phyloP scores from a whole-genome alignment of 495 filamentous ascomycete species.

The Aspergillus campestris region DNA sequence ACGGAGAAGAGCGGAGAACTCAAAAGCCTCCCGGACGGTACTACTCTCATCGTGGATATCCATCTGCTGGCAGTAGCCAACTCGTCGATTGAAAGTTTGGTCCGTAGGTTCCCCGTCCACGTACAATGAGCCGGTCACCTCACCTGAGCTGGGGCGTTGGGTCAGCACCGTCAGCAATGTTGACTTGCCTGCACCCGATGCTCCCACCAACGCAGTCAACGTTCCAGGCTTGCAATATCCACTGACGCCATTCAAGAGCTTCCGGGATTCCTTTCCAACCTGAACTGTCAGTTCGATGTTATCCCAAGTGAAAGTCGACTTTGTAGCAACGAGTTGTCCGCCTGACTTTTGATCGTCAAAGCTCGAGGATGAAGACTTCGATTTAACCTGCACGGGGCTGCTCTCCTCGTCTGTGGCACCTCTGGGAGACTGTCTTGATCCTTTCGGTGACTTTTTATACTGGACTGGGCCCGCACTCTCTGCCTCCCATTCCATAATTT shows the following conservation, averaged over 20 bases:
- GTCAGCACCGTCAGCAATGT: constrained; percentile 82
- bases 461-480: constrained; percentile 57
- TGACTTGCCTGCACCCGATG: constrained; percentile 77
- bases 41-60: constrained; percentile 78
- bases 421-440: constrained; percentile 36
- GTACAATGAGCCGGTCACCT: constrained; percentile 62
- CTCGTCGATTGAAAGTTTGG: constrained; percentile 68
- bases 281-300: constrained; percentile 54
- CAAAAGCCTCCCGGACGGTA: constrained; percentile 77
- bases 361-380: constrained; percentile 10
- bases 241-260: constrained; percentile 59
- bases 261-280: constrained; percentile 55
- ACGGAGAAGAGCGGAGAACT: constrained; percentile 76
- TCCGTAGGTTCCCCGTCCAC: constrained; percentile 62
- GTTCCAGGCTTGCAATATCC: constrained; percentile 73
- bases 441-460: constrained; percentile 40
- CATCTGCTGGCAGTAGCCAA: constrained; percentile 77
- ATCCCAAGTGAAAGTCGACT: constrained; percentile 43
- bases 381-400: constrained; percentile 15
- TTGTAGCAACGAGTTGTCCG: constrained; percentile 38
- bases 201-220: constrained; percentile 77
- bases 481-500: constrained; percentile 47
- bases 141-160: constrained; percentile 64
- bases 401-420: constrained; percentile 41
- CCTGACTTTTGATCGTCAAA: constrained; percentile 10